Conservation (phyloP, 495 filamentous ascomycete genomes). For the Diplogelasinospora grovesii region DNA sequence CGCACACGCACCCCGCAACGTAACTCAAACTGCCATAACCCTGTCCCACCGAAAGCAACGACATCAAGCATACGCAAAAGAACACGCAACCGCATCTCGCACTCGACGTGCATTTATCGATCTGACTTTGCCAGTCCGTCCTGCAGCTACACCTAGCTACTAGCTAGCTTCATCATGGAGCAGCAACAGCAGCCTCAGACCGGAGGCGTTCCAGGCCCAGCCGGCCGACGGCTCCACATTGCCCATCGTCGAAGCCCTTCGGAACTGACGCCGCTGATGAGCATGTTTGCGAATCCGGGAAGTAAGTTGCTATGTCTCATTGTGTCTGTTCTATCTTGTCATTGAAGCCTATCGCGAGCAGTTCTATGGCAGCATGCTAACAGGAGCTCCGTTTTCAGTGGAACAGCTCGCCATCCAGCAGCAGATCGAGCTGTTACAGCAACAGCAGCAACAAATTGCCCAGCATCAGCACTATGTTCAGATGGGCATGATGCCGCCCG, state of each 20-base stretch:
- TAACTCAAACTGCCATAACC: conserved; percentile 5
- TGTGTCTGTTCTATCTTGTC: neutral
- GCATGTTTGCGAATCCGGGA: conserved; percentile 62
- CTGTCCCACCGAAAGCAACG: conserved; percentile 3
- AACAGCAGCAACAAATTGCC: conserved; percentile 96
- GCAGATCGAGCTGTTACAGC: conserved; percentile 95
- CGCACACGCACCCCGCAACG: conserved; percentile 18
- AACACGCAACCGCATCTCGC: conserved; percentile 30
- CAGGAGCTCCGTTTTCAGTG: conserved; percentile 48
- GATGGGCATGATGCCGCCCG: conserved; percentile 85
- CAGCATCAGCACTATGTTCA: conserved; percentile 96
- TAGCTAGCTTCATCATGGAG: conserved; percentile 55
- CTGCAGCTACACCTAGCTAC: conserved; percentile 14
- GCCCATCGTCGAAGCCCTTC: conserved; percentile 96
- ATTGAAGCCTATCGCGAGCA: neutral
- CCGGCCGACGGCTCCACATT: conserved; percentile 90
- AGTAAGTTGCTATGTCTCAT: conserved; percentile 37
- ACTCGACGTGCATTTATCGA: conserved; percentile 42
- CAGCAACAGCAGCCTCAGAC: conserved; percentile 43
- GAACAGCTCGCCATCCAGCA: conserved; percentile 98
- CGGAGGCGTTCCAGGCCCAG: conserved; percentile 68
- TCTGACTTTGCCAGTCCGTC: conserved; percentile 8
- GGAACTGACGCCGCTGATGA: conserved; percentile 96
- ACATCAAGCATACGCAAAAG: conserved; percentile 11
- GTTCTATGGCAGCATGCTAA: conserved; percentile 19